phyloP scores from a whole-genome alignment of 192 early-diverging fungal species.

The Piromyces sp. region DNA sequence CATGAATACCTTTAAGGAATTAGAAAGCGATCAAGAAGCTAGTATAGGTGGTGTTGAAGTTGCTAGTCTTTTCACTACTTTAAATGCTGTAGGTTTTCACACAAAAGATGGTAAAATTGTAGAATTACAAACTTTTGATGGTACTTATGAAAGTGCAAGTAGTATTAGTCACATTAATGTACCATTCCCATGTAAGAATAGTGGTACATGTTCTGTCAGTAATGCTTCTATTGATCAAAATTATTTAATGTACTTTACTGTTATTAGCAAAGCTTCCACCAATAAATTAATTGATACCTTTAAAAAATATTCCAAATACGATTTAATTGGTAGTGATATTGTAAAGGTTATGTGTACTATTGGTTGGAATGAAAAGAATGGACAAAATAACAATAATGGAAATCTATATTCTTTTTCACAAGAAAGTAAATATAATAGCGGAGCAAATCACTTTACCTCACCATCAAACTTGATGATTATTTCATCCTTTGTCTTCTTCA shows the following conservation, averaged over 20 bases:
- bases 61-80: background rate
- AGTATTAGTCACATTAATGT: background rate
- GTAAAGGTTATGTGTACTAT: background rate
- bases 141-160: background rate
- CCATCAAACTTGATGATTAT: no score
- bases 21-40: background rate
- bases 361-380: background rate
- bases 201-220: background rate
- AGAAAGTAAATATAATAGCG: no score
- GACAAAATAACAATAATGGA: background rate
- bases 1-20: background rate
- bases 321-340: background rate
- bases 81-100: background rate
- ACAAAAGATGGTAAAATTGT: background rate
- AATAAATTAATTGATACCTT: background rate
- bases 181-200: background rate
- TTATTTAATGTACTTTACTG: background rate
- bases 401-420: no score
- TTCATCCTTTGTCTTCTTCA: no score
- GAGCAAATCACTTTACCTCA: no score
- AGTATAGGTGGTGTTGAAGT: background rate
- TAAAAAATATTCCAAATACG: background rate
- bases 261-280: background rate
- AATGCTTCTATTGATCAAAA: background rate
- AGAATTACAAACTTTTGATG: background rate